A percentile compares a stretch with the other conserved stretches of the same genome.
Evolutionary conservation across 768 basidiomycete genomes (phyloP).

Genomic region (Phanerochaete sordida): DNA sequence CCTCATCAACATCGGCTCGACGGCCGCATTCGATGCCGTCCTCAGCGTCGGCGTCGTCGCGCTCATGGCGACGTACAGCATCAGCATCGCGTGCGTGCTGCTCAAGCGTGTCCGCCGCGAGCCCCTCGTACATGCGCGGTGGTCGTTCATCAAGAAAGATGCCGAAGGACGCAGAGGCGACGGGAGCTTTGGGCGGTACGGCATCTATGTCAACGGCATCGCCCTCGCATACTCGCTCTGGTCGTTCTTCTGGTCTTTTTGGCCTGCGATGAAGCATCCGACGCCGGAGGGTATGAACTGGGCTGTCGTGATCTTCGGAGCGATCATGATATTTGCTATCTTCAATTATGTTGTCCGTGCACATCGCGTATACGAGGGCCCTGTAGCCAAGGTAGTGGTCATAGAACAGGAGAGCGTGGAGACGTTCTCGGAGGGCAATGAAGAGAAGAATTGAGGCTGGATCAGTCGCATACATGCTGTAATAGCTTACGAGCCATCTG

Average conservation of each 20-base stretch:
- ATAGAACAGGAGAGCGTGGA: background rate
- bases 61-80: slow-evolving; percentile 6
- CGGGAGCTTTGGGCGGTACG: background rate
- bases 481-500: too few relatives aligned
- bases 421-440: background rate
- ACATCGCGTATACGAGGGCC: background rate
- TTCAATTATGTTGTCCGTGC: background rate
- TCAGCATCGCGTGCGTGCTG: slow-evolving; percentile 1
- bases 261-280: background rate
- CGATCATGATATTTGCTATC: background rate
- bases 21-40: background rate
- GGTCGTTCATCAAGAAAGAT: background rate
- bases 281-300: background rate
- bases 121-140: background rate
- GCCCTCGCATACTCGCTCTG: background rate
- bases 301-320: slow-evolving; percentile 1
- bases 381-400: background rate
- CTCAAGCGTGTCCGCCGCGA: background rate
- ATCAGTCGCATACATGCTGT: too few relatives aligned
- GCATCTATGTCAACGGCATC: background rate
- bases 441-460: too few relatives aligned
- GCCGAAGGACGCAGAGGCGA: too few relatives aligned
- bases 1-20: slow-evolving; percentile 5
- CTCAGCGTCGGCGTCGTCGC: slow-evolving; percentile 3
- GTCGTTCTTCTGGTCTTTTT: slow-evolving; percentile 1